Evolutionary conservation across 805 yeast genomes (phyloP), one percentile per base, ranked within the genome.

Genomic region (Sugiyamaella smithiae): DNA sequence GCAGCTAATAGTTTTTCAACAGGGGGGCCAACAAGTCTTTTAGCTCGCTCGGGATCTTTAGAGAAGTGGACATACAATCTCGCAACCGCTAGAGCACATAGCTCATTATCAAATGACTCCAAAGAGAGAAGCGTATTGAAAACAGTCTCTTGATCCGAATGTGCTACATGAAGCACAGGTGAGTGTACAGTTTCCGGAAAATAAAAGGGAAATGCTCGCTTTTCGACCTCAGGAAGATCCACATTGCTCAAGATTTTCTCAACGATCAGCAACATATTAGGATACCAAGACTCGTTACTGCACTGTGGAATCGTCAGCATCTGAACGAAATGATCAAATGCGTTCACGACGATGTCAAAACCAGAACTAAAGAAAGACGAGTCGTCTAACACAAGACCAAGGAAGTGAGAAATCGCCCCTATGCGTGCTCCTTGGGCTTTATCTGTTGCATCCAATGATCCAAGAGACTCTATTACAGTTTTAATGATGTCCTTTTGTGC

Each of bases 11-110:
- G 61, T 12, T 69, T 65, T 3, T 67, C 65, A 6, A 86, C 54
- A 2, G 81, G 62, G 0, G 74, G 71, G 2, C 67, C 60, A 1
- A 77, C 60, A 2, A 87, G 71, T 24, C 57, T 61, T 1, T 57
- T 52, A 4, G 78, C 74, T 44, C 59, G 65, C 0, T 56, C 60
- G 11, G 73, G 73, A 9, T 75, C 69, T 22, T 73, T 70, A 14
- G 87, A 72, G 57, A 72, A 78, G 7, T 84, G 63, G 1, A 81
- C 71, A 48, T 84, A 59, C 1, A 84, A 63, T 26, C 83, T 71
- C n/a, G 81, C 73, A 2, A 81, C 63, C 0, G 81, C 74, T 1
- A 75, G 56, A 0, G 86, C 85, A 5, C 78, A 66, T 23, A 72
- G 69, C 14, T 73, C 69, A 29, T 70, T 69, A 1, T 71, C 62